phyloP scores from a whole-genome alignment of 2,329 filamentous ascomycete species.

The Penicillium thymicola region DNA sequence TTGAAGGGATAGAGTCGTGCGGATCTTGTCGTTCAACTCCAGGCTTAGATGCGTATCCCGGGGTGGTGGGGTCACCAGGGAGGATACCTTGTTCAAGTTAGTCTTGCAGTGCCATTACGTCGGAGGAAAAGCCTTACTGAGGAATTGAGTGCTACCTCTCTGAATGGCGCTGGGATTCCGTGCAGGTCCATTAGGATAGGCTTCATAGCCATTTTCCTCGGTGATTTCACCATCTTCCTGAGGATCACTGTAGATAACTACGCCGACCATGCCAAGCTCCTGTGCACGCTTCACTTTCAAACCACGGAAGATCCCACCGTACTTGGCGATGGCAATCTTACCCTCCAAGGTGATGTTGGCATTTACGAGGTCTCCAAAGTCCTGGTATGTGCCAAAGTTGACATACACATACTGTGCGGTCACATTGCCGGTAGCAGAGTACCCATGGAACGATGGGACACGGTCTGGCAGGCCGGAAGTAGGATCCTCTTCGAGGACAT shows the following conservation, averaged over 20 bases:
- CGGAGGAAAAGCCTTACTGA: conserved; percentile 55
- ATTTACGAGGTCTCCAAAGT: conserved; percentile 76
- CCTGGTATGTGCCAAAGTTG: conserved; percentile 83
- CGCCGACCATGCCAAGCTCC: conserved; percentile 84
- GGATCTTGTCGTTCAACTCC: conserved; percentile 74
- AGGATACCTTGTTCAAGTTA: conserved; percentile 46
- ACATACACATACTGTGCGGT: conserved; percentile 83
- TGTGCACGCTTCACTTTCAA: conserved; percentile 91
- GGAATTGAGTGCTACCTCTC: conserved; percentile 78
- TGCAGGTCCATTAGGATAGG: conserved; percentile 83
- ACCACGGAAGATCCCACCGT: conserved; percentile 82
- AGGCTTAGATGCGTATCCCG: conserved; percentile 89
- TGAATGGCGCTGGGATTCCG: conserved; percentile 87
- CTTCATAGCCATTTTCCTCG: conserved; percentile 71
- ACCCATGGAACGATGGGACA: conserved; percentile 90
- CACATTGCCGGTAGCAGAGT: conserved; percentile 88
- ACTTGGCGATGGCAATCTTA: conserved; percentile 83
- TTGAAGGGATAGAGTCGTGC: conserved; percentile 69
- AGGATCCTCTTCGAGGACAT: conserved; percentile 76
- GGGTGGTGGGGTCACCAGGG: conserved; percentile 79
- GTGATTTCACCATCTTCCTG: conserved; percentile 82
- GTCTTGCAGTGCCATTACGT: neutral
- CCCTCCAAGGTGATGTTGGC: conserved; percentile 74
- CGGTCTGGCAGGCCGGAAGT: conserved; percentile 69
- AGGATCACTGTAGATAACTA: conserved; percentile 80